Evolutionary conservation across 345 rosid genomes (phyloP).

Genomic region (Carallia pectinifolia): DNA sequence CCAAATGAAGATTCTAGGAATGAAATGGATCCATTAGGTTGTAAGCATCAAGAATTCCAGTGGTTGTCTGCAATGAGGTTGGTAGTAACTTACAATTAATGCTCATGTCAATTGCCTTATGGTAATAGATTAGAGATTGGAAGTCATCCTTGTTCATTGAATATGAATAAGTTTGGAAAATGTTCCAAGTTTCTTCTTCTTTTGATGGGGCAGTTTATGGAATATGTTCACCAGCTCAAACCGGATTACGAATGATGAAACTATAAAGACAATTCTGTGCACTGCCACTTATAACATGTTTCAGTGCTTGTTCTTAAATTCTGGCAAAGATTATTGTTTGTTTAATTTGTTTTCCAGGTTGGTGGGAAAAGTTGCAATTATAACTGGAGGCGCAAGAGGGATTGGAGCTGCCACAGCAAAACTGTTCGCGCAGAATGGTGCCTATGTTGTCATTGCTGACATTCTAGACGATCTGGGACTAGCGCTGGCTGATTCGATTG

Average conservation of each 20-base stretch:
- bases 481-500: constrained; percentile 49
- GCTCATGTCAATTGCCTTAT: not conserved
- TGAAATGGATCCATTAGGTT: constrained; percentile 12
- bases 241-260: too few relatives aligned
- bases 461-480: constrained; percentile 58
- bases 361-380: constrained; percentile 57
- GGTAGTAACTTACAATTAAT: not conserved
- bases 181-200: too few relatives aligned
- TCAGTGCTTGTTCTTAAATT: not conserved
- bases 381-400: constrained; percentile 90
- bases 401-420: constrained; percentile 81
- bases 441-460: constrained; percentile 66
- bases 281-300: too few relatives aligned
- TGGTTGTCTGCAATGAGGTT: constrained; percentile 19
- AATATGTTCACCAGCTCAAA: too few relatives aligned
- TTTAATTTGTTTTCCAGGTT: constrained; percentile 25
- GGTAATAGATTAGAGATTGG: not conserved
- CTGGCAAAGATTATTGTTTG: not conserved
- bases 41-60: too few relatives aligned
- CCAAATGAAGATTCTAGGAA: not conserved
- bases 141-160: not conserved
- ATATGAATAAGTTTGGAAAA: not conserved
- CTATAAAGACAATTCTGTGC: too few relatives aligned
- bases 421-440: constrained; percentile 64
- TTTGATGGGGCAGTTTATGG: too few relatives aligned